A percentile compares a stretch with the other conserved stretches of the same genome.
Evolutionary conservation across 1,284 basidiomycete species (phyloP).

Genomic region (Apiotrichum domesticum): DNA sequence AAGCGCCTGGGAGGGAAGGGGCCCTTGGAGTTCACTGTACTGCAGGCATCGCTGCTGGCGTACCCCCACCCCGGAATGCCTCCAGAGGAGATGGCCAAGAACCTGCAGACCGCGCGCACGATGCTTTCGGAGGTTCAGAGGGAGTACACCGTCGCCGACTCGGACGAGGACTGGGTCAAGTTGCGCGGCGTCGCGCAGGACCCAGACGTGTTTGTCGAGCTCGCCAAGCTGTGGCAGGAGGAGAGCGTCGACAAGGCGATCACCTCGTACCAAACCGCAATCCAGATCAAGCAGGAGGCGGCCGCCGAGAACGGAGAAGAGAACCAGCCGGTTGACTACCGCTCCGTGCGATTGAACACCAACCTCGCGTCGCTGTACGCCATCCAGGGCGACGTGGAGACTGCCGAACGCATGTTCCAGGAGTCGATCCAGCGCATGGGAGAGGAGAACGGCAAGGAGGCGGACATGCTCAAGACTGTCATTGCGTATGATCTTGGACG

Average conservation of each 20-base stretch:
- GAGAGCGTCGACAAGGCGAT: conserved; percentile 68
- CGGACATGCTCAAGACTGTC: conserved; percentile 61
- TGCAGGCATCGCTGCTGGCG: conserved; percentile 78
- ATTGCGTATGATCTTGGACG: conserved; percentile 83
- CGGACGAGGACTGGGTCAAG: conserved; percentile 43
- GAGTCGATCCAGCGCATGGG: conserved; percentile 46
- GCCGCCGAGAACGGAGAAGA: conserved; percentile 9
- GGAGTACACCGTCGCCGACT: conserved; percentile 52
- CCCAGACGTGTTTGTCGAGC: conserved; percentile 75
- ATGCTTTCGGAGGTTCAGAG: conserved; percentile 71
- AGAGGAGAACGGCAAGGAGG: conserved; percentile 51
- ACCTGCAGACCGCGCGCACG: conserved; percentile 67
- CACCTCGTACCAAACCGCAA: conserved; percentile 66
- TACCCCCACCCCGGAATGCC: conserved; percentile 71
- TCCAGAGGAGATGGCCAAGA: conserved; percentile 62
- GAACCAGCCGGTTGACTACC: conserved; percentile 23
- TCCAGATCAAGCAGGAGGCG: conserved; percentile 48
- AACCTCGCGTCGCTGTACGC: conserved; percentile 75
- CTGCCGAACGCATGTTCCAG: conserved; percentile 51
- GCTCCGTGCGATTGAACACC: conserved; percentile 57
- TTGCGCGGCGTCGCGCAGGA: conserved; percentile 64
- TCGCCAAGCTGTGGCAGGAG: conserved; percentile 77
- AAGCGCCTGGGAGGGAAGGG: conserved; percentile 41
- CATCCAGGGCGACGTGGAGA: conserved; percentile 56
- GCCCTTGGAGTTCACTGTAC: conserved; percentile 69